Evolutionary conservation across 2,329 filamentous ascomycete species (phyloP).

Genomic region (Paraphaeosphaeria sporulosa): DNA sequence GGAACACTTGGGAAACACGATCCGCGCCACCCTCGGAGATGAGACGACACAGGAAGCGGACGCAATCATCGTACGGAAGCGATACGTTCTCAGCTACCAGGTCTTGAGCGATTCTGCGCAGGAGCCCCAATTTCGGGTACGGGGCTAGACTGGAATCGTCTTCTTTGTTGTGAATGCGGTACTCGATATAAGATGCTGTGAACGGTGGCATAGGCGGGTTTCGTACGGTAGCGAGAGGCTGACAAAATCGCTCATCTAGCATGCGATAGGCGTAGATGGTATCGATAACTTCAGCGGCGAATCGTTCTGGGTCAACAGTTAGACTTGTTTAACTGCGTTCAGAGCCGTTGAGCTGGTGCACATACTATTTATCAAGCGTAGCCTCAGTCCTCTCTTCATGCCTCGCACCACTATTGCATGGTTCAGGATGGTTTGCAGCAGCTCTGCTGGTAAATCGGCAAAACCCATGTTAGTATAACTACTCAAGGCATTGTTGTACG

Average conservation of each 20-base stretch:
- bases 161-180: conserved; percentile 1
- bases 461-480: neutral
- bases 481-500: neutral
- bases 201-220: neutral
- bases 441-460: conserved; percentile 1
- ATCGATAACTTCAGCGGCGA: conserved; percentile 4
- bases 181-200: neutral
- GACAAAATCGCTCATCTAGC: neutral
- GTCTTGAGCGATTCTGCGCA: neutral
- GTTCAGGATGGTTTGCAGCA: conserved; percentile 1
- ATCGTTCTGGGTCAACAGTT: neutral
- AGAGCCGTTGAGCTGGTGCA: neutral
- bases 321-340: neutral
- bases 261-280: neutral
- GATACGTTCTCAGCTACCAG: conserved; percentile 1
- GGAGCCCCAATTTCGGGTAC: neutral
- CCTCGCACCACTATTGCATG: conserved; percentile 1
- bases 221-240: too few species aligned
- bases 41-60: neutral
- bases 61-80: neutral
- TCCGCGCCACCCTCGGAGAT: neutral
- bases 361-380: conserved; percentile 4
- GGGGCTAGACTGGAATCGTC: neutral
- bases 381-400: neutral
- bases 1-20: neutral